Conservation (phyloP, 352 stramenopile species). For the Phytophthora multivora region DNA sequence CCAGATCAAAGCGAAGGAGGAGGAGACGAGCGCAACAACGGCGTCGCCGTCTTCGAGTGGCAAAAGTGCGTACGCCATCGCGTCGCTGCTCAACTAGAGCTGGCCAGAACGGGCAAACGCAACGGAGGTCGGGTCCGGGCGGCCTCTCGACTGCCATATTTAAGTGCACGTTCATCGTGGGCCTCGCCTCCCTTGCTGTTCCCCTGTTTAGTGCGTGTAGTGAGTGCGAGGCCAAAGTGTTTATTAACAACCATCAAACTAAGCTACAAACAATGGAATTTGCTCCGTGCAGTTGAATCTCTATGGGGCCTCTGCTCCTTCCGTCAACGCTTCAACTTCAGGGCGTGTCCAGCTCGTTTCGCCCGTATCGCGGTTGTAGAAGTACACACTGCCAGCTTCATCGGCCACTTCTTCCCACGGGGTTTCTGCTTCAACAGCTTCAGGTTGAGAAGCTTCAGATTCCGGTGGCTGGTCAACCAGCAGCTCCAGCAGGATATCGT, state of each 20-base stretch:
- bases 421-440: constrained; percentile 14
- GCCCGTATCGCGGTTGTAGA: constrained; percentile 61
- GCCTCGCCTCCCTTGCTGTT: constrained; percentile 20
- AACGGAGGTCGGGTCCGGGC: constrained; percentile 8
- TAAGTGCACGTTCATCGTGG: constrained; percentile 18
- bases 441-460: background rate
- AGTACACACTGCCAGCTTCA: constrained; percentile 72
- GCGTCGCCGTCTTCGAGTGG: constrained; percentile 2
- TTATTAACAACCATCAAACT: constrained; percentile 21
- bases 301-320: background rate
- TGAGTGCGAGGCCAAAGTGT: constrained; percentile 4
- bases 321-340: background rate
- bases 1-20: constrained; percentile 17
- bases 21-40: background rate
- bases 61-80: constrained; percentile 51
- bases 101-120: background rate
- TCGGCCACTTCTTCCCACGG: constrained; percentile 77
- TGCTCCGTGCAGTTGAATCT: constrained; percentile 9
- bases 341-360: constrained; percentile 70
- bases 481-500: constrained; percentile 74
- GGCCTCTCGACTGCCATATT: constrained; percentile 28
- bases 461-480: constrained; percentile 36
- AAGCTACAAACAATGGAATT: constrained; percentile 16
- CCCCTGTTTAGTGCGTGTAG: constrained; percentile 1
- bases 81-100: constrained; percentile 58